A percentile compares a stretch with the other conserved stretches of the same genome.
Conservation (phyloP, 139 green algal species). For the Coccomyxa sp. region DNA sequence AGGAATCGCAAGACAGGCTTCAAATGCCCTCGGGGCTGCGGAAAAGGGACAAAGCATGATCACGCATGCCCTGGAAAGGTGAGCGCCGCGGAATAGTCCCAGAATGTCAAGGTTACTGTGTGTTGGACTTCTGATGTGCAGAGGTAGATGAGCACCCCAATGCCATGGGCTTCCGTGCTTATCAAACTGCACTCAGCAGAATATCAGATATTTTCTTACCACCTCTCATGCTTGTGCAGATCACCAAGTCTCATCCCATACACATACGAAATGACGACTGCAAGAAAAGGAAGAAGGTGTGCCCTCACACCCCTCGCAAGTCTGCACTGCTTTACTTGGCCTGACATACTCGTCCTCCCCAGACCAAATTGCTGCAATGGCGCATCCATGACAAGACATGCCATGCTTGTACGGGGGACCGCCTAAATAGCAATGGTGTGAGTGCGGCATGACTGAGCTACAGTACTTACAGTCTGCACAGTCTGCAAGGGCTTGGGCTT, state of each 20-base stretch:
- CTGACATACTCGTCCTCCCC: no score
- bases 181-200: not conserved
- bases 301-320: no score
- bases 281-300: conserved; percentile 68
- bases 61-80: conserved; percentile 76
- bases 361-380: no score
- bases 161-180: not conserved
- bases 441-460: no score
- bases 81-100: not conserved
- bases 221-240: conserved; percentile 37
- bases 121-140: not conserved
- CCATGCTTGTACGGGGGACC: no score
- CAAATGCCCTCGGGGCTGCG: conserved; percentile 77
- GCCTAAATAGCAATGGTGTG: no score
- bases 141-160: not conserved
- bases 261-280: conserved; percentile 64
- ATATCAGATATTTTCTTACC: not conserved
- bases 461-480: no score
- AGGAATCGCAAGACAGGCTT: conserved; percentile 91
- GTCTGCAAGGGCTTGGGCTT: no score
- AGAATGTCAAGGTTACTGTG: not conserved
- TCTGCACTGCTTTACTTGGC: no score
- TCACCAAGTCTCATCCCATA: conserved; percentile 80
- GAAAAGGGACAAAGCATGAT: conserved; percentile 57
- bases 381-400: no score